Conservation (phyloP, 352 stramenopile species). For the Phytophthora hibernalis region DNA sequence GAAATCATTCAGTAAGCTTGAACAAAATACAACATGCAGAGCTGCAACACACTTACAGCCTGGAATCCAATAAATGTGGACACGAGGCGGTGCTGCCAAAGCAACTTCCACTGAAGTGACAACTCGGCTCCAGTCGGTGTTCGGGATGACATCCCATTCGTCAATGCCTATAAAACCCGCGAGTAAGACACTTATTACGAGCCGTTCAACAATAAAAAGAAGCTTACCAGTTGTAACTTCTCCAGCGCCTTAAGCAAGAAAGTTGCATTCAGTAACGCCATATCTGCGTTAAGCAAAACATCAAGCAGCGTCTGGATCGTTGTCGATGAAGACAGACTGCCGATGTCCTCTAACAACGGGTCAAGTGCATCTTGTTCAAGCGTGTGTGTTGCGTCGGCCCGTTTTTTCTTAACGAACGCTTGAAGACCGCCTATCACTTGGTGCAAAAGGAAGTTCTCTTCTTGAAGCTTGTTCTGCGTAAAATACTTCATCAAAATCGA, state of each 20-base stretch:
- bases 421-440: conserved; percentile 79
- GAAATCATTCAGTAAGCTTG: conserved; percentile 18
- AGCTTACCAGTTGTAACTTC: conserved; percentile 62
- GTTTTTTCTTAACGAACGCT: conserved; percentile 76
- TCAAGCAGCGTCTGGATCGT: conserved; percentile 80
- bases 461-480: conserved; percentile 85
- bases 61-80: conserved; percentile 68
- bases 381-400: conserved; percentile 37
- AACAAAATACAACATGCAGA: neutral
- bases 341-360: conserved; percentile 71
- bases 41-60: conserved; percentile 41
- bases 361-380: conserved; percentile 62
- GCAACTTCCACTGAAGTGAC: conserved; percentile 67
- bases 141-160: conserved; percentile 63
- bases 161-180: conserved; percentile 47
- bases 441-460: conserved; percentile 87
- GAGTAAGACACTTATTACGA: conserved; percentile 13
- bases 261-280: conserved; percentile 56
- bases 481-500: conserved; percentile 87
- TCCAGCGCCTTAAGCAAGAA: conserved; percentile 73
- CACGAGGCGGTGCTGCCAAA: conserved; percentile 75
- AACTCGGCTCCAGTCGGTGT: conserved; percentile 65
- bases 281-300: conserved; percentile 67
- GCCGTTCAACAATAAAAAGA: neutral
- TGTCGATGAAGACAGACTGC: conserved; percentile 62